These are phyloP conservation scores for Plasmodium ovale DNA, from an alignment of 169 alveolate species.

Conservation along the genomic window DNA sequence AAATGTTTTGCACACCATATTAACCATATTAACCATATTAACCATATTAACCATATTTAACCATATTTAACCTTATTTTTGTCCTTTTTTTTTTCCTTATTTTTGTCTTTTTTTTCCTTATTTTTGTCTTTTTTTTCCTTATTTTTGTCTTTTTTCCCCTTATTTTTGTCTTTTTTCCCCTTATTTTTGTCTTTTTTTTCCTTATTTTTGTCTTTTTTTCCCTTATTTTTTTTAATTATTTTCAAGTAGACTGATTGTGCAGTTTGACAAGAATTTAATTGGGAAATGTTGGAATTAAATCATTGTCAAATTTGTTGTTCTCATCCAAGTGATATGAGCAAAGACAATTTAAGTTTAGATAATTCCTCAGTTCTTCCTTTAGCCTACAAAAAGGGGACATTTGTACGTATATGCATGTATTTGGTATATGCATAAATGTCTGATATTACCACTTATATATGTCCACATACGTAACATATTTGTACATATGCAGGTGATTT, in stretches of 20 bases:
- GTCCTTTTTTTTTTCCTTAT: too few relatives aligned
- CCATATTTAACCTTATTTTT: too few relatives aligned
- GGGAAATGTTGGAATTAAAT: slow-evolving; percentile 56
- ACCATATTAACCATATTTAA: too few relatives aligned
- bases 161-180: too few relatives aligned
- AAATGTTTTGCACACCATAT: too few relatives aligned
- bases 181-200: too few relatives aligned
- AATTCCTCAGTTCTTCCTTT: slow-evolving; percentile 60
- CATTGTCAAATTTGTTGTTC: slow-evolving; percentile 43
- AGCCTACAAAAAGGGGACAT: slow-evolving; percentile 17
- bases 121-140: too few relatives aligned
- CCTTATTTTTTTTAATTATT: neutral
- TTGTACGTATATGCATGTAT: neutral
- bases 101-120: too few relatives aligned
- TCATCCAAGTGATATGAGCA: slow-evolving; percentile 58
- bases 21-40: too few relatives aligned
- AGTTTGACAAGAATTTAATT: neutral
- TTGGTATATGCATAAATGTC: neutral
- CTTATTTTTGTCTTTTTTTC: neutral
- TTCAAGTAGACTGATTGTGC: neutral
- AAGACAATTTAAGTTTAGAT: slow-evolving; percentile 43
- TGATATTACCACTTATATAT: neutral
- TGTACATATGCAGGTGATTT: too few relatives aligned
- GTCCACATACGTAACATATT: neutral
- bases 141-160: too few relatives aligned